Evolutionary conservation across 2,329 filamentous ascomycete species (phyloP).

Genomic region (Talaromyces sp.): DNA sequence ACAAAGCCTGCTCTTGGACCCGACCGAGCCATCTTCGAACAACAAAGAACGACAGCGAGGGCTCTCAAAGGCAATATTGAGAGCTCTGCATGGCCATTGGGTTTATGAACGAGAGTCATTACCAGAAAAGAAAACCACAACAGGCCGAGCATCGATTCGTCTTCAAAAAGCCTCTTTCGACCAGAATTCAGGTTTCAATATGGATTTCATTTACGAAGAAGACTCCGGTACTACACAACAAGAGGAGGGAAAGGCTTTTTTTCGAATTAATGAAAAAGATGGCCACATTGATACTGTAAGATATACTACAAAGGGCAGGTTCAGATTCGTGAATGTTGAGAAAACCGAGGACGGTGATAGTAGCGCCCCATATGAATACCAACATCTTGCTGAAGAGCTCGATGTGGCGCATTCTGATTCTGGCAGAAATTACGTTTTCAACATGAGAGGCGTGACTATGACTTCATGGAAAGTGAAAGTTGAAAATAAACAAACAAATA

Average conservation of each 20-base stretch:
- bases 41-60: background rate
- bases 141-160: background rate
- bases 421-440: conserved; percentile 24
- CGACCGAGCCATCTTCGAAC: background rate
- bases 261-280: background rate
- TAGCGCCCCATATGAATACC: conserved; percentile 4
- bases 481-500: background rate
- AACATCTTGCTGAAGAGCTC: conserved; percentile 3
- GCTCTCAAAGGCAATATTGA: conserved; percentile 9
- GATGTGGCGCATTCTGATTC: background rate
- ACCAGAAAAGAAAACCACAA: background rate
- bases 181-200: background rate
- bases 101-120: conserved; percentile 7
- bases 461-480: conserved; percentile 23
- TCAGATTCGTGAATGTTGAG: conserved; percentile 1
- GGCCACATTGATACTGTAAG: background rate
- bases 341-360: background rate
- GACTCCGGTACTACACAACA: background rate
- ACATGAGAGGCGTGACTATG: conserved; percentile 28
- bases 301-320: background rate
- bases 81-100: conserved; percentile 15
- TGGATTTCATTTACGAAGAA: conserved; percentile 5
- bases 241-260: background rate
- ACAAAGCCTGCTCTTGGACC: background rate
- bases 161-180: background rate